A percentile compares a stretch with the other conserved stretches of the same genome.
phyloP scores from a whole-genome alignment of 352 stramenopile genomes.

The Pythium coloratum region DNA sequence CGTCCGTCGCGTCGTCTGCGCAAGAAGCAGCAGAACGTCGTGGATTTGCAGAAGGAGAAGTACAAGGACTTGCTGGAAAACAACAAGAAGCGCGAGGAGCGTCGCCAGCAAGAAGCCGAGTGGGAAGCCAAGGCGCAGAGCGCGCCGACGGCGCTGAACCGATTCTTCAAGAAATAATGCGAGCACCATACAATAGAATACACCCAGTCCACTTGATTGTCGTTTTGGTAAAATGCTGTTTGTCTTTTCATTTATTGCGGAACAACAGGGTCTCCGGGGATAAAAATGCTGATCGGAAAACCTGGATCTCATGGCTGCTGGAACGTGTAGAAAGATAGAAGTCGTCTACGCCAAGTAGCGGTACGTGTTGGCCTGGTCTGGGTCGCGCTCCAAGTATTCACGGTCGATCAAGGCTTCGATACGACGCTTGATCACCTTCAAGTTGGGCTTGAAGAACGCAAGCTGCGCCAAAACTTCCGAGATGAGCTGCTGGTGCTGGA shows the following conservation, averaged over 20 bases:
- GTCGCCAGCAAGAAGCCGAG: conserved; percentile 70
- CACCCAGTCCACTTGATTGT: conserved; percentile 12
- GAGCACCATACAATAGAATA: conserved; percentile 19
- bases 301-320: not conserved
- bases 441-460: conserved; percentile 97
- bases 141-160: conserved; percentile 78
- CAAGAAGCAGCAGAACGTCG: conserved; percentile 98
- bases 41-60: conserved; percentile 94
- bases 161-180: conserved; percentile 85
- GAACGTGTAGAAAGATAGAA: not conserved
- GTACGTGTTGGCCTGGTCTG: conserved; percentile 96
- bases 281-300: not conserved
- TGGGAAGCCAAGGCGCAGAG: conserved; percentile 79
- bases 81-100: conserved; percentile 74
- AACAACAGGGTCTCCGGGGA: not conserved
- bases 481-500: conserved; percentile 98
- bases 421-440: conserved; percentile 97
- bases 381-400: conserved; percentile 97
- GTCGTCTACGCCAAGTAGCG: conserved; percentile 90
- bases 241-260: conserved; percentile 3
- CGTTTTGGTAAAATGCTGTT: conserved; percentile 1
- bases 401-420: conserved; percentile 98
- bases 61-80: conserved; percentile 83
- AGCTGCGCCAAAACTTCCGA: conserved; percentile 98
- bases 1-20: conserved; percentile 95